These are phyloP conservation scores for Pyrenochaeta sp. DNA, from an alignment of 2,329 filamentous ascomycete genomes.

Conservation along the genomic window DNA sequence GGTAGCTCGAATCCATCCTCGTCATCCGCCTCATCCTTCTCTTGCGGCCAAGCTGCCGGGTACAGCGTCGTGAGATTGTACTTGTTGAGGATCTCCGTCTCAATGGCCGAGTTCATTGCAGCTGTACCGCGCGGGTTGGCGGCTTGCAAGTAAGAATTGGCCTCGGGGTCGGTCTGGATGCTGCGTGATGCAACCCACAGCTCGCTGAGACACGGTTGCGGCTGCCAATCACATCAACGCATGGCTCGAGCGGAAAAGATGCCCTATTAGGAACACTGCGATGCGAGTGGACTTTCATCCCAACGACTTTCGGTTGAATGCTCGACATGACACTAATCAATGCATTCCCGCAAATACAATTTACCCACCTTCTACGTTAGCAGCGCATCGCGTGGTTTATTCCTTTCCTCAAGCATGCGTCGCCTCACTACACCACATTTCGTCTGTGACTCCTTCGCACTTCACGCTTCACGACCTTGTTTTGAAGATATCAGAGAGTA, in stretches of 20 bases:
- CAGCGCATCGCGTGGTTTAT: no score
- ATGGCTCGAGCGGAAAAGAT: slow-evolving; percentile 2
- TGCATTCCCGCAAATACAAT: no score
- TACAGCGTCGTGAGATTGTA: slow-evolving; percentile 84
- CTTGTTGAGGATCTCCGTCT: slow-evolving; percentile 82
- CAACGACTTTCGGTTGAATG: no score
- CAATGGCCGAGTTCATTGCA: slow-evolving; percentile 51
- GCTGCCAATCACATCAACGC: slow-evolving; percentile 31
- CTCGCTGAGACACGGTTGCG: slow-evolving; percentile 27
- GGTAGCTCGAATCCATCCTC: slow-evolving; percentile 60
- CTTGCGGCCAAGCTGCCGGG: slow-evolving; percentile 85
- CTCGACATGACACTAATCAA: no score
- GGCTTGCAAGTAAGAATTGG: slow-evolving; percentile 2
- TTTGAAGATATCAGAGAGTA: no score
- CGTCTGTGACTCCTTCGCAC: no score
- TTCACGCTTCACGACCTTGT: no score
- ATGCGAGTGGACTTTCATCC: no score
- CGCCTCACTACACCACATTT: no score
- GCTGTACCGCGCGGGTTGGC: slow-evolving; percentile 8
- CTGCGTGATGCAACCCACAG: slow-evolving; percentile 21
- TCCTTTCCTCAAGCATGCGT: no score
- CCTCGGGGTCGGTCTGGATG: slow-evolving; percentile 6
- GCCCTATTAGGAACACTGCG: slow-evolving; percentile 11
- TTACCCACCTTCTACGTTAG: no score
- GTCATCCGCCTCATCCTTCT: slow-evolving; percentile 75